Evolutionary conservation across 495 filamentous ascomycete genomes (phyloP), one percentile per base, ranked within the genome.

Genomic region (Gamarada debralockiae): DNA sequence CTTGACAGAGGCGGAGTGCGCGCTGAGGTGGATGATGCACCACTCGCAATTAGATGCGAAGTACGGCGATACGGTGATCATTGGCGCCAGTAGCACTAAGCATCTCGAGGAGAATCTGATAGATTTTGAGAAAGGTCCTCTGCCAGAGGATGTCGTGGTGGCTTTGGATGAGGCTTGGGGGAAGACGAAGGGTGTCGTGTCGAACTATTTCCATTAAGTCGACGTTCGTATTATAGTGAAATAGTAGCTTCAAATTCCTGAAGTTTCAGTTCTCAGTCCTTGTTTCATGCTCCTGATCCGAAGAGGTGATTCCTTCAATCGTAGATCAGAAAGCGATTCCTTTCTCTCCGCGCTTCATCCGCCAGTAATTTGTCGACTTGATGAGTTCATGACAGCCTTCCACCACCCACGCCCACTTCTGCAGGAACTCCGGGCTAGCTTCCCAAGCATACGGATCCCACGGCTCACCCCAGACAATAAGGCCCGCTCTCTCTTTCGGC

Each of bases 61-160:
- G 18, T 12, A 18, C 7, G 20, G 60, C 45, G 73, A 83, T 61
- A 78, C 73, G 4, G 69, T 84, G 39, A 74, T 85, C 48, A 74
- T 83, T 53, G 79, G 79, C 0, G 72, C 73, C 0, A 78, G 73
- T 36, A 79, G 65, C 43, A 53, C 70, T 31, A 59, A 68, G 42
- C 80, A 84, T 53, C 57, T 85, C 20, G 67, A 77, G 52, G 55
- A 66, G 38, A 84, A 82, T 59, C 49, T 85, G 48, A 65, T 65
- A 39, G 72, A 76, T 60, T 61, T 83, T 43, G 74, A 82, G 51
- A 80, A 82, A 60, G 78, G 72, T 1, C 72, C 75, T 12, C 63
- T 85, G 61, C 78, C 78, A 13, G 65, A 75, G 29, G 75, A 78
- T 31, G 71, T 79, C 23, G 67, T 80, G 21, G 58, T 74, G 58